These are phyloP conservation scores for Datisca glomerata DNA, from an alignment of 306 rosid genomes.

Conservation along the genomic window DNA sequence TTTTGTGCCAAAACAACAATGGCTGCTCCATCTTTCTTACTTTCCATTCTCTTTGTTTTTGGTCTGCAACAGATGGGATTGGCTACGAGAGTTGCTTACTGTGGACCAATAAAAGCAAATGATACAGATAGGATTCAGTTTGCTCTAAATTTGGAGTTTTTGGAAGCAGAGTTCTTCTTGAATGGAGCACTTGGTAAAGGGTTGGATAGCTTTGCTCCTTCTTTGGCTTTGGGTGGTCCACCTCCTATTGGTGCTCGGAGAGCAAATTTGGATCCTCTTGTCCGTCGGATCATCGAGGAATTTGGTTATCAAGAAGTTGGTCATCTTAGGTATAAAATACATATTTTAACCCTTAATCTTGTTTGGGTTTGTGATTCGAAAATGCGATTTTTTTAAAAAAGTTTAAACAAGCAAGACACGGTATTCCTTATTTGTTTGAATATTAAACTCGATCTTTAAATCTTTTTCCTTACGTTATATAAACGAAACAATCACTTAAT, in stretches of 20 bases:
- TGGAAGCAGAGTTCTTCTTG: constrained; percentile 4
- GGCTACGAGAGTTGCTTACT: background rate
- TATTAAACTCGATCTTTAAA: too few species aligned
- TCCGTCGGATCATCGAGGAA: constrained; percentile 10
- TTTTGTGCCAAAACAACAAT: too few species aligned
- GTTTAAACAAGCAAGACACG: too few species aligned
- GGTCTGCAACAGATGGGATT: background rate
- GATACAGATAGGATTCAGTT: background rate
- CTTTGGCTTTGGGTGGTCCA: constrained; percentile 16
- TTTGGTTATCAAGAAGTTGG: constrained; percentile 27
- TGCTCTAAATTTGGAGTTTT: constrained; percentile 2
- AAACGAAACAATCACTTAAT: too few species aligned
- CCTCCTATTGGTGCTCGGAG: constrained; percentile 15
- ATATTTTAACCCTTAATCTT: background rate
- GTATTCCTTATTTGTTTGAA: too few species aligned
- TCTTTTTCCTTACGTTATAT: too few species aligned
- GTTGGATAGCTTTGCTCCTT: constrained; percentile 2
- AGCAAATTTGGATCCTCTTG: constrained; percentile 16
- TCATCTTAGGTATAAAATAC: constrained; percentile 19
- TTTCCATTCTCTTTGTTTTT: background rate
- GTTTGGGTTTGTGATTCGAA: background rate
- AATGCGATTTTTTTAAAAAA: background rate
- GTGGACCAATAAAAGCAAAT: background rate
- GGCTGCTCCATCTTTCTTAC: too few species aligned
- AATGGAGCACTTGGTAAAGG: background rate